phyloP scores from a whole-genome alignment of 257 asterid species.

The Solanum appendiculatum region DNA sequence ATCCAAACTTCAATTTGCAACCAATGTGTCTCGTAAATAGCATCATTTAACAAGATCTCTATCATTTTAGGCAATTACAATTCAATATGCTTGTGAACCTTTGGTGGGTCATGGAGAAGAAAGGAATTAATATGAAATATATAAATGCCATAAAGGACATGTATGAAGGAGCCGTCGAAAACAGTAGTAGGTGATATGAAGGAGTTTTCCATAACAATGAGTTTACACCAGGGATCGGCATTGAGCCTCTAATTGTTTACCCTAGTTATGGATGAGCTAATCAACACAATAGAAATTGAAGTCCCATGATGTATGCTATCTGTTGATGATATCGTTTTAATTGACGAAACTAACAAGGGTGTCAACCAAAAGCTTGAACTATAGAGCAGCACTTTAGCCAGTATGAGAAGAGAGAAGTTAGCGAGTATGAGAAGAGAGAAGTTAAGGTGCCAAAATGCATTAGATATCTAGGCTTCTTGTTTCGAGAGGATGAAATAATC shows the following conservation, averaged over 20 bases:
- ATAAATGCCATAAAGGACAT: neutral
- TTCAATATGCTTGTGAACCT: neutral
- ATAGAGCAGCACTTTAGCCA: neutral
- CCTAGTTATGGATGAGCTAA: neutral
- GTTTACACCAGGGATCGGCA: neutral
- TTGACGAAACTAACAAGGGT: neutral
- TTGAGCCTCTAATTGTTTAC: neutral
- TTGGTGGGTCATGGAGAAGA: neutral
- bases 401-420: neutral
- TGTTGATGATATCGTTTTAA: neutral
- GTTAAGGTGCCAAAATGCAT: neutral
- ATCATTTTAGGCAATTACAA: neutral
- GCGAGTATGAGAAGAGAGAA: neutral
- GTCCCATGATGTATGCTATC: neutral
- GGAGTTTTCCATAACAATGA: neutral
- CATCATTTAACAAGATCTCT: neutral
- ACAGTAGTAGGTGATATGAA: neutral
- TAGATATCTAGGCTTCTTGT: neutral
- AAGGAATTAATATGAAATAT: neutral
- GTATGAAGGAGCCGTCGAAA: neutral
- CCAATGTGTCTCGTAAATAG: neutral
- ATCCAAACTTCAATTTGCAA: neutral
- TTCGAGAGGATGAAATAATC: neutral
- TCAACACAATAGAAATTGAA: neutral
- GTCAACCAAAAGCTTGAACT: neutral